These are phyloP conservation scores for Isatis lusitanica DNA, from an alignment of 441 rosid genomes.

Conservation along the genomic window DNA sequence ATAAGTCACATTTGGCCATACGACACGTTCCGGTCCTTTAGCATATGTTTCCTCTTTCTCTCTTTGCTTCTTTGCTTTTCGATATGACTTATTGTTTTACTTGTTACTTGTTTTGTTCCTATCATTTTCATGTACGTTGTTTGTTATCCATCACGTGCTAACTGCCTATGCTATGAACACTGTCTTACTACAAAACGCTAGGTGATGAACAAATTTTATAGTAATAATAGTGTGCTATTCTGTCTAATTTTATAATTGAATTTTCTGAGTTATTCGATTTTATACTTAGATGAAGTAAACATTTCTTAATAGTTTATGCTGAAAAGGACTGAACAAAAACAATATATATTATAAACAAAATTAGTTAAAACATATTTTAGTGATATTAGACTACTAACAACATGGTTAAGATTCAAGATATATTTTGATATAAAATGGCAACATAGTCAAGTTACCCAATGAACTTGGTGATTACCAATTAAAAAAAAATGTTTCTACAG, in stretches of 20 bases:
- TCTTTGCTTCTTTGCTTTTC: background rate
- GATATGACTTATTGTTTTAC: slow-evolving; percentile 12
- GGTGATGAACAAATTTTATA: background rate
- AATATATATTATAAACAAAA: background rate
- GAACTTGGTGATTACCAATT: background rate
- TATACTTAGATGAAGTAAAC: background rate
- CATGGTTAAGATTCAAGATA: background rate
- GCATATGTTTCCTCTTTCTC: background rate
- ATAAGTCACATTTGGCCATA: slow-evolving; percentile 1
- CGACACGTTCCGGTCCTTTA: slow-evolving; percentile 15
- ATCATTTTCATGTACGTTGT: background rate
- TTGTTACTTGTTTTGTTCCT: slow-evolving; percentile 5
- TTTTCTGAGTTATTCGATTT: background rate
- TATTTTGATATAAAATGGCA: background rate
- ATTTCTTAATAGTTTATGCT: background rate
- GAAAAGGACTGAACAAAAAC: background rate
- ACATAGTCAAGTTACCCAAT: background rate
- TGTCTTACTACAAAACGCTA: background rate
- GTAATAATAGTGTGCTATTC: background rate
- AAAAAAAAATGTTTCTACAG: background rate
- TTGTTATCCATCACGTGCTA: slow-evolving; percentile 8
- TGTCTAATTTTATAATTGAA: background rate
- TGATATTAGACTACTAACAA: background rate
- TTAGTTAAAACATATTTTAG: background rate
- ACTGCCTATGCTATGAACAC: background rate